These are phyloP conservation scores for Solioccasus polychromus DNA, from an alignment of 768 basidiomycete species.

Conservation along the genomic window DNA sequence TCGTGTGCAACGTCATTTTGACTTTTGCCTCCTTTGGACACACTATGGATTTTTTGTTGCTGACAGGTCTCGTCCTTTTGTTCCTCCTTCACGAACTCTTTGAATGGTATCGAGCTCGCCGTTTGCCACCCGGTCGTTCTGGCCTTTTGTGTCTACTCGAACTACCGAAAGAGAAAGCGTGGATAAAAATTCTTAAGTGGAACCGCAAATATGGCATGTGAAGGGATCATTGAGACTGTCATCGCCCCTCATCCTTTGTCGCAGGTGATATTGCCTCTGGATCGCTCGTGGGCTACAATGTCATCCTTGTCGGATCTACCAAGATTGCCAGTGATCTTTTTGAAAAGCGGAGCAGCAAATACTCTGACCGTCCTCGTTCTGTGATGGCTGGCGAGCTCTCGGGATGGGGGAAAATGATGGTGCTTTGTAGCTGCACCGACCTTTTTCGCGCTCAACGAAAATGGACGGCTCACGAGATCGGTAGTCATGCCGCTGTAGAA, in stretches of 20 bases:
- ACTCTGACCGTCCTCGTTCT: conserved; percentile 32
- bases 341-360: conserved; percentile 43
- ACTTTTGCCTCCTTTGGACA: too few species aligned
- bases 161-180: conserved; percentile 8
- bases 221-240: neutral
- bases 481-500: conserved; percentile 6
- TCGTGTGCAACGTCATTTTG: too few species aligned
- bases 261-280: conserved; percentile 16
- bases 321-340: conserved; percentile 41
- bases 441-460: conserved; percentile 18
- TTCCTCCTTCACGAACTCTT: conserved; percentile 1
- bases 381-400: conserved; percentile 20
- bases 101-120: neutral
- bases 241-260: neutral
- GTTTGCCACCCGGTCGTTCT: conserved; percentile 15
- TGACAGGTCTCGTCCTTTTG: too few species aligned
- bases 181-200: conserved; percentile 10
- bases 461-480: conserved; percentile 19
- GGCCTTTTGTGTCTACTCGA: conserved; percentile 11
- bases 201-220: conserved; percentile 12
- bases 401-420: conserved; percentile 22
- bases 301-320: conserved; percentile 44
- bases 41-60: too few species aligned
- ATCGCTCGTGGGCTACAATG: conserved; percentile 25
- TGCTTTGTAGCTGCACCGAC: conserved; percentile 10